A percentile compares a stretch with the other conserved stretches of the same genome.
phyloP scores from a whole-genome alignment of 2,329 filamentous ascomycete species.

The Sporothrix luriei region DNA sequence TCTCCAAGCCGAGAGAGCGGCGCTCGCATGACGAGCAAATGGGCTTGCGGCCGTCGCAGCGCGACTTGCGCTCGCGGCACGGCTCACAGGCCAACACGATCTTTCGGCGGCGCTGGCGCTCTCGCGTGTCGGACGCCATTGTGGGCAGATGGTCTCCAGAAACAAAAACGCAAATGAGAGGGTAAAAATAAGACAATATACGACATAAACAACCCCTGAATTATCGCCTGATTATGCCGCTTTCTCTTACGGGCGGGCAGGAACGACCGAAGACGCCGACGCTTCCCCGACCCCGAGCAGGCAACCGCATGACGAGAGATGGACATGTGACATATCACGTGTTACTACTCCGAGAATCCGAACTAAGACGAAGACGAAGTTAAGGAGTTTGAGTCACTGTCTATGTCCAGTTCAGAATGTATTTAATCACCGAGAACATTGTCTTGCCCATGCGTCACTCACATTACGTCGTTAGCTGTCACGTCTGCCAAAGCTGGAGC shows the following conservation, averaged over 20 bases:
- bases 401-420: no score
- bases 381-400: no score
- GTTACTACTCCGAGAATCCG: not conserved
- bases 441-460: not conserved
- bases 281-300: no score
- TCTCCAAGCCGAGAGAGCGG: conserved; percentile 37
- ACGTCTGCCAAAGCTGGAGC: not conserved
- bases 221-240: not conserved
- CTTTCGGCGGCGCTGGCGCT: conserved; percentile 33
- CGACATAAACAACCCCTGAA: not conserved
- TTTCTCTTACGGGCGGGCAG: not conserved
- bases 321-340: not conserved
- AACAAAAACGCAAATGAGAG: not conserved
- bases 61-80: conserved; percentile 48
- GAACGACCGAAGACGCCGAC: no score
- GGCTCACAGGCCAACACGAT: conserved; percentile 49
- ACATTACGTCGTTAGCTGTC: no score
- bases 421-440: no score
- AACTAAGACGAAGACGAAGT: not conserved
- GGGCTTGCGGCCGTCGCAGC: conserved; percentile 50
- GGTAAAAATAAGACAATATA: not conserved
- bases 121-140: conserved; percentile 29
- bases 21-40: conserved; percentile 49
- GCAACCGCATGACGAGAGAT: no score
- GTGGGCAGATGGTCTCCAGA: not conserved